Evolutionary conservation across 1,284 basidiomycete genomes (phyloP), one percentile per base, ranked within the genome.

Genomic region (Phellinidium pouzarii): DNA sequence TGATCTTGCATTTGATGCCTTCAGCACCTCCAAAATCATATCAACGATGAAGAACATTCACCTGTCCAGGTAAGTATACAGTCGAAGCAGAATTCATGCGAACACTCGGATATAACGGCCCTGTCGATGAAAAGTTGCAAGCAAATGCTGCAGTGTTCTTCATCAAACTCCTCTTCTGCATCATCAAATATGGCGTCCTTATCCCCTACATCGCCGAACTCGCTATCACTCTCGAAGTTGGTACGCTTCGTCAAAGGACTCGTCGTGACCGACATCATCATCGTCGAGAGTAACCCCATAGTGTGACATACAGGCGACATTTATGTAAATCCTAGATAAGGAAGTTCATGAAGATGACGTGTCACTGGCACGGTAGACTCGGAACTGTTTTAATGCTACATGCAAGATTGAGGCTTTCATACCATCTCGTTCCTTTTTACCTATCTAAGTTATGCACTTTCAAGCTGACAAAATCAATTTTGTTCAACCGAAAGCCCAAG

Each of bases 41-140:
- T n/a, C 29, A 17, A 4, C n/a, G n/a, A n/a, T n/a, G n/a, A 22
- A 22, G 45, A 44, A 4, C 56, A 71, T 74, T 68, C 65, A 82
- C 90, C 86, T 31, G 86, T 78, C 91, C 91, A 94, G 1, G 91
- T 70, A 42, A 86, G 71, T 14, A 94, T 76, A 65, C 91, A 94
- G 55, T 88, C 86, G 60, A 94, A 93, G 62, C 91, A 94, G 64
- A 93, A 94, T 62, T 87, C 83, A 69, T 94, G 91, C 0, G 87
- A 85, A 65, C 91, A 94, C 4, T 72, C 75, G 1, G 88, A 87
- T 19, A 92, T 73, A 41, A 92, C 77, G 0, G 91, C 85, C 41
- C 86, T 73, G 68, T 94, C 90, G n/a, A 75, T 70, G 44, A 91
- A 69, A 3, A 71, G 59, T 62, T 93, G 87, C 27, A 94, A 69